Percentiles rank a stretch among this genome's conserved stretches.
These are phyloP conservation scores for Beauveria varroae DNA, from an alignment of 2,329 filamentous ascomycete genomes.

Conservation along the genomic window DNA sequence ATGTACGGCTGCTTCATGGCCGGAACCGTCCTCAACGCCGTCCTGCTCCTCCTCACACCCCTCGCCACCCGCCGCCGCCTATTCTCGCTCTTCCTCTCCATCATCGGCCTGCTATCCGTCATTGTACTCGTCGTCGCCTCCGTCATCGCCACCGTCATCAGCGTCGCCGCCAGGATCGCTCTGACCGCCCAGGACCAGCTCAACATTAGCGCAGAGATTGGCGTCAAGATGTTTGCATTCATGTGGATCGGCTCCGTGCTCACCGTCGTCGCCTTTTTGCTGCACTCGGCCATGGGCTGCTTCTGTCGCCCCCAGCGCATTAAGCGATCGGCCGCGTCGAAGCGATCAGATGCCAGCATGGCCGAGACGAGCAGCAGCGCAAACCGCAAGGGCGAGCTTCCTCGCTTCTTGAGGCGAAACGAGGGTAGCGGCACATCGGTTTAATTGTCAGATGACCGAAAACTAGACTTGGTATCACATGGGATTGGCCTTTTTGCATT, in stretches of 20 bases:
- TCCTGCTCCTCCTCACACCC: constrained; percentile 61
- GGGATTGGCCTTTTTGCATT: not conserved
- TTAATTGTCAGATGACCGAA: not conserved
- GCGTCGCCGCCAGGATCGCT: constrained; percentile 70
- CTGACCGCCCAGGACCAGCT: constrained; percentile 64
- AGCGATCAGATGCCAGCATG: not conserved
- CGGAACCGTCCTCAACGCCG: constrained; percentile 59
- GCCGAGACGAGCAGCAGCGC: not conserved
- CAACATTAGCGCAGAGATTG: constrained; percentile 67
- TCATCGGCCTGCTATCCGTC: constrained; percentile 60
- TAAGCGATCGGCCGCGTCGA: constrained; percentile 6
- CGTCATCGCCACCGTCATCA: constrained; percentile 75
- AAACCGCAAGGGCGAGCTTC: not conserved
- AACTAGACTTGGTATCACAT: not conserved
- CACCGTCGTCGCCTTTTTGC: constrained; percentile 59
- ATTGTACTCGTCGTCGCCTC: constrained; percentile 63
- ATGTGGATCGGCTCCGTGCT: constrained; percentile 77
- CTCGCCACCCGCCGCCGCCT: constrained; percentile 48
- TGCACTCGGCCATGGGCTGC: constrained; percentile 72
- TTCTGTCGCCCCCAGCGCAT: constrained; percentile 46
- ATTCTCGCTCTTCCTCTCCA: constrained; percentile 59
- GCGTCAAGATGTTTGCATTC: constrained; percentile 70
- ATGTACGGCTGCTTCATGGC: constrained; percentile 88
- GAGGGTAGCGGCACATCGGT: not conserved
- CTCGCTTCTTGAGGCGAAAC: not conserved